Percentiles rank a stretch among this genome's conserved stretches.
These are phyloP conservation scores for Pythium diclinum DNA, from an alignment of 352 stramenopile genomes.

Conservation along the genomic window DNA sequence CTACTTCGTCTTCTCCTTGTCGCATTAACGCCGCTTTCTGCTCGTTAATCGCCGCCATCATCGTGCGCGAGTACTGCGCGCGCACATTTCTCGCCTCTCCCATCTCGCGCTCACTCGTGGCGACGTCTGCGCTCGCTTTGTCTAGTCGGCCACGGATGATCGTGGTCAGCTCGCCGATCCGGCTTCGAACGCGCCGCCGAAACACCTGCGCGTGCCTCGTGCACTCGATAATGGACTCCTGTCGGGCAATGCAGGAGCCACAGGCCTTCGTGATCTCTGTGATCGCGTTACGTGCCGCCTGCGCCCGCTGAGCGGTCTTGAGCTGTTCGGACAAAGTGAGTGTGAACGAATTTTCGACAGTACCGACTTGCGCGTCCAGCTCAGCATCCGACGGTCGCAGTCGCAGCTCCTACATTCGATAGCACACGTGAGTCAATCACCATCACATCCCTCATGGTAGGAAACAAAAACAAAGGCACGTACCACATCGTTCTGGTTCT, in stretches of 20 bases:
- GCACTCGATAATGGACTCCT: slow-evolving; percentile 34
- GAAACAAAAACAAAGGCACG: neutral
- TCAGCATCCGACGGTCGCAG: slow-evolving; percentile 15
- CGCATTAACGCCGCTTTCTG: slow-evolving; percentile 2
- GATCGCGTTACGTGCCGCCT: slow-evolving; percentile 42
- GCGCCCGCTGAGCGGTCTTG: slow-evolving; percentile 26
- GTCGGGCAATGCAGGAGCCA: slow-evolving; percentile 33
- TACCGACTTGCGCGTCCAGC: slow-evolving; percentile 10
- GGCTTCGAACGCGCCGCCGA: slow-evolving; percentile 18
- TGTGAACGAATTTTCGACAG: slow-evolving; percentile 17
- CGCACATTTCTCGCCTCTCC: slow-evolving; percentile 15
- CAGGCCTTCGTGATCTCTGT: slow-evolving; percentile 39
- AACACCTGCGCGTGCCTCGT: slow-evolving; percentile 19
- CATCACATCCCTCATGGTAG: neutral
- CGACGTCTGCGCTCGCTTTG: slow-evolving; percentile 15
- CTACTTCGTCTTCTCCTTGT: slow-evolving; percentile 18
- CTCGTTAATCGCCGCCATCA: slow-evolving; percentile 11
- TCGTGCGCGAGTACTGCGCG: neutral
- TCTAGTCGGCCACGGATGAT: slow-evolving; percentile 26
- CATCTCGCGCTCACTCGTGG: slow-evolving; percentile 24
- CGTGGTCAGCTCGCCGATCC: slow-evolving; percentile 29
- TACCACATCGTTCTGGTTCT: slow-evolving; percentile 25
- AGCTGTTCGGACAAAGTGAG: slow-evolving; percentile 12
- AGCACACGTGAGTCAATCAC: neutral
- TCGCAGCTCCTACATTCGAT: slow-evolving; percentile 16